Base-by-base conservation (phyloP, 306 rosid species). In the Cyamopsis tetragonoloba region DNA sequence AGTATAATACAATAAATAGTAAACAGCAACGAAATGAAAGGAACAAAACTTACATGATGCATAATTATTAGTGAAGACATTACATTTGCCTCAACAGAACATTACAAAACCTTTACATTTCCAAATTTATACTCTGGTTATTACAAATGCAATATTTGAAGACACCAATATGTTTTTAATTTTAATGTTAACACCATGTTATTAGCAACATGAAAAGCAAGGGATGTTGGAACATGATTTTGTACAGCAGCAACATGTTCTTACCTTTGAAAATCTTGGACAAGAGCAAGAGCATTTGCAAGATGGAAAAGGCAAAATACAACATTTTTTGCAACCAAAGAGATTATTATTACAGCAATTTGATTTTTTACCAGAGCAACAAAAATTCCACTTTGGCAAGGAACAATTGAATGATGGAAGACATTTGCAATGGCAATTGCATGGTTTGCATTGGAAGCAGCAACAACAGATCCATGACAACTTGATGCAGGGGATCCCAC, bases 391-490 rank as follows among this genome's bases (percentile, higher is more conserved):
- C 78, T 76, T 84, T 3, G 95, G 82, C 22, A 72, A 30, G 20
- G 72, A 42, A 73, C 89, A 83, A 42, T 74, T 72, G 66, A 62
- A 27, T 14, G 82, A 83, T 17, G 77, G 72, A 62, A 62, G 28
- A 19, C 78, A 68, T 27, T 15, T 64, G 19, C 61, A 66, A 17
- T 39, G 48, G 53, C 83, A 78, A 13, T 43, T 67, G 57, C 74
- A 34, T 53, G 62, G 54, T 19, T 34, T 62, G 71, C 63, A 38
- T 32, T 47, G 47, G 38, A 58, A 39, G 37, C 79, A 77, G 58
- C 88, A 82, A 50, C 89, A 73, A 70, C 81, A 87, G 26, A 87
- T 42, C 81, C 91, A 89, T 2, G 96, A 81, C 34, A 82, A 47
- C 73, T 68, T 87, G 27, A 80, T 73, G 47, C 95, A 87, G 0